Conservation (phyloP, 257 asterid genomes). For the Solanum phureja region DNA sequence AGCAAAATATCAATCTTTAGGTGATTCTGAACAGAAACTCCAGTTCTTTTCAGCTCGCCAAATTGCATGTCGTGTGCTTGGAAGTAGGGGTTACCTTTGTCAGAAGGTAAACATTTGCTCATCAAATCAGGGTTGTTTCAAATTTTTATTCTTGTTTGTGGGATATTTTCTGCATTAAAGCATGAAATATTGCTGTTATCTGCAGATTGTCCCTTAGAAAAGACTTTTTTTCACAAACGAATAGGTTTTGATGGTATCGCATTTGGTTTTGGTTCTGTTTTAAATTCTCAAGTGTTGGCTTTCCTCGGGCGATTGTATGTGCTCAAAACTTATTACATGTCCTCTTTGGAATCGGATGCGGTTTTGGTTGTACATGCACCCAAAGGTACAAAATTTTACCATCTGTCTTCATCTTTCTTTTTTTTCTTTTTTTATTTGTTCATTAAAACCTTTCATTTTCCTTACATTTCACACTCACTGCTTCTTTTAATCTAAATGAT, state of each 20-base stretch:
- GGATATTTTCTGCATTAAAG: background rate
- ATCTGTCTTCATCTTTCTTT: background rate
- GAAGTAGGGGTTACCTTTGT: constrained; percentile 93
- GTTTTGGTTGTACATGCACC: constrained; percentile 97
- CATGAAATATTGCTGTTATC: background rate
- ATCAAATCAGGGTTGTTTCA: background rate
- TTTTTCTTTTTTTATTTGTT: no score
- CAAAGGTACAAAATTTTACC: constrained; percentile 50
- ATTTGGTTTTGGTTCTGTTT: background rate
- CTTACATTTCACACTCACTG: background rate
- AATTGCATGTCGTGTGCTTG: constrained; percentile 89
- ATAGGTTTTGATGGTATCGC: background rate
- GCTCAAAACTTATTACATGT: constrained; percentile 40
- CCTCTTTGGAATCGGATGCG: constrained; percentile 55
- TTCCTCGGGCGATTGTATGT: constrained; percentile 70
- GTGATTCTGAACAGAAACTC: constrained; percentile 61
- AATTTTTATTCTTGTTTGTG: constrained; percentile 2
- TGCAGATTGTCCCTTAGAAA: background rate
- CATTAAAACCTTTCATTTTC: background rate
- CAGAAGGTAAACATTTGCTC: constrained; percentile 54
- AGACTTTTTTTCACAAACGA: background rate
- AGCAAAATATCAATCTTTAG: constrained; percentile 59
- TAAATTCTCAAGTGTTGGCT: constrained; percentile 74
- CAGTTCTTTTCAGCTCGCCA: constrained; percentile 95
- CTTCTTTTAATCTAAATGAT: background rate